Base-by-base conservation (phyloP, 805 yeast species). In the Metschnikowia cubensis region DNA sequence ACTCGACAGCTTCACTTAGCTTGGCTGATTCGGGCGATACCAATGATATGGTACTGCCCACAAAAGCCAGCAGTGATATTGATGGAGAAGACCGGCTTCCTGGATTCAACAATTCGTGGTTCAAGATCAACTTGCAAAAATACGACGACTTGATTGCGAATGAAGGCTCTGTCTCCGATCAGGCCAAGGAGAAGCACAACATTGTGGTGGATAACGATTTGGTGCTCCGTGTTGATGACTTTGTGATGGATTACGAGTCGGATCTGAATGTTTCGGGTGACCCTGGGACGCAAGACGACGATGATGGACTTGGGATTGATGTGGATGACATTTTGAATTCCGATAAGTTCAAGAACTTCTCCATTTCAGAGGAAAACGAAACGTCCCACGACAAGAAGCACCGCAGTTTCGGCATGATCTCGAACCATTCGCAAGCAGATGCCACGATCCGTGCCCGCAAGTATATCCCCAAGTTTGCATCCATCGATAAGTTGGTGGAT, bases 401-500 rank as follows among this genome's bases (percentile, higher is more conserved):
- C 25, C 42, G 55, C 31, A 60, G 60, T 42, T 61, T 58, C 37
- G 60, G 64, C 17, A 55, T 60, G 18, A 46, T 58, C 4, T 59
- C 64, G 4, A 54, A 54, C 11, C 55, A 51, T 17, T 54, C 58
- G 2, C 44, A 38, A 3, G 21, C 25, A 6, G 49, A 20, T 10
- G n/a, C 35, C 3, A 20, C 22, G 1, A 21, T 42, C 1, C 48
- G 34, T 6, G 25, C 37, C 1, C 38, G 47, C 17, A 50, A 55
- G 41, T 67, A 59, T 50, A 64, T 71, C 34, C 76, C 76, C 3
- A 68, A 70, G 45, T 67, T 60, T 57, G 94, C 94, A 1, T 77
- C 87, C 1, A 67, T 89, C 50, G 94, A 88, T 40, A 82, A 83
- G 57, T 74, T 92, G 58, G 75, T 90, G 48, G 97, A 92, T 65